Evolutionary conservation across 495 filamentous ascomycete genomes (phyloP).

Genomic region (Talaromyces thailandensis): DNA sequence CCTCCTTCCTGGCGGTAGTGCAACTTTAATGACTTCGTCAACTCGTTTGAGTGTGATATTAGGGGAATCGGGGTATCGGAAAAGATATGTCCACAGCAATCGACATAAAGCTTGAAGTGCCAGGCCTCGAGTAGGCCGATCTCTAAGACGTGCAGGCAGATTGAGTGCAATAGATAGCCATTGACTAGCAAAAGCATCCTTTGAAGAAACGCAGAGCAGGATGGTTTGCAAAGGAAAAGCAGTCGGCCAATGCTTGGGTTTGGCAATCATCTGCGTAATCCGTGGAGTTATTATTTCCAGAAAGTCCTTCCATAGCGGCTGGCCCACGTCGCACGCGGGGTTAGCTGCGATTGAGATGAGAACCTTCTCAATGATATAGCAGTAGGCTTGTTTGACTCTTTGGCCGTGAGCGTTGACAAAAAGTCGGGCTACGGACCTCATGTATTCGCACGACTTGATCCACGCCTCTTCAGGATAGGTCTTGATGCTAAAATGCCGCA

Average conservation of each 20-base stretch:
- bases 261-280: constrained; percentile 71
- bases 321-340: constrained; percentile 60
- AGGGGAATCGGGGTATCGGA: constrained; percentile 65
- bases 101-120: constrained; percentile 85
- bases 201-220: constrained; percentile 76
- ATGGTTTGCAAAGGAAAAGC: constrained; percentile 80
- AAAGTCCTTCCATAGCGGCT: constrained; percentile 79
- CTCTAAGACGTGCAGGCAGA: constrained; percentile 71
- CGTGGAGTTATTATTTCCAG: constrained; percentile 66
- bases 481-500: constrained; percentile 77
- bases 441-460: constrained; percentile 80
- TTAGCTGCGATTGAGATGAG: constrained; percentile 80
- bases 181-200: constrained; percentile 72
- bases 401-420: constrained; percentile 80
- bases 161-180: constrained; percentile 75
- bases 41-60: constrained; percentile 65
- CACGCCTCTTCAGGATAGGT: constrained; percentile 62
- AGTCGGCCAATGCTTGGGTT: constrained; percentile 82
- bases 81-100: constrained; percentile 94
- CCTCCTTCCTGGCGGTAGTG: constrained; percentile 69
- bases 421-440: constrained; percentile 67
- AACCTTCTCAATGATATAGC: constrained; percentile 78
- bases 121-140: constrained; percentile 66
- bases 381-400: constrained; percentile 87
- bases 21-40: constrained; percentile 75